phyloP scores from a whole-genome alignment of 1,284 basidiomycete genomes.

The Phylloboletellus chloephorus region DNA sequence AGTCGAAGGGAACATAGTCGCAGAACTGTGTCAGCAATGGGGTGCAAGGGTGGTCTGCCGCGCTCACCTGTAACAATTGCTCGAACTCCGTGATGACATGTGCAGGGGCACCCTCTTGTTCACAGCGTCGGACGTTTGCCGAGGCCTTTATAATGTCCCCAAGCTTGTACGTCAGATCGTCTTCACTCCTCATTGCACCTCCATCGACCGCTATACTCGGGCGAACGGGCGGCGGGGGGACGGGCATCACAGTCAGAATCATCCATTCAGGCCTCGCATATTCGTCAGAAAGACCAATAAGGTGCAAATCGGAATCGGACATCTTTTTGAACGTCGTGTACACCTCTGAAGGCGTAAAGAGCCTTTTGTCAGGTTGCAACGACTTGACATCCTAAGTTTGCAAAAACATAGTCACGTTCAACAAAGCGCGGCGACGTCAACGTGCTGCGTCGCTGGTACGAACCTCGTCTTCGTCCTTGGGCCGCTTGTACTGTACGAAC shows the following conservation, averaged over 20 bases:
- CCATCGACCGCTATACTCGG: slow-evolving; percentile 97
- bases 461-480: slow-evolving; percentile 91
- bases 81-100: slow-evolving; percentile 97
- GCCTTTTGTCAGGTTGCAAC: slow-evolving; percentile 85
- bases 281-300: slow-evolving; percentile 91
- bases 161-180: slow-evolving; percentile 98
- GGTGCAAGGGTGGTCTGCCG: slow-evolving; percentile 11
- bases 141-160: slow-evolving; percentile 97
- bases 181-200: slow-evolving; percentile 93
- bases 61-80: slow-evolving; percentile 79
- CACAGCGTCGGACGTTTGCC: slow-evolving; percentile 86
- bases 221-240: slow-evolving; percentile 96
- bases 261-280: slow-evolving; percentile 99
- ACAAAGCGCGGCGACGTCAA: slow-evolving; percentile 1
- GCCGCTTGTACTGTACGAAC: slow-evolving; percentile 92
- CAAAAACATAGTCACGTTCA: slow-evolving; percentile 20
- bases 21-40: slow-evolving; percentile 6
- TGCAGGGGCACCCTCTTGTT: slow-evolving; percentile 94
- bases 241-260: slow-evolving; percentile 96
- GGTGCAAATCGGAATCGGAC: slow-evolving; percentile 81
- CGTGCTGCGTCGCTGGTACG: slow-evolving; percentile 28
- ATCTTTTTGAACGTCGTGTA: slow-evolving; percentile 94
- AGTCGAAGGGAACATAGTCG: not conserved
- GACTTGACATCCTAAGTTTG: slow-evolving; percentile 68
- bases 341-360: slow-evolving; percentile 85